A percentile compares a stretch with the other conserved stretches of the same genome.
phyloP scores from a whole-genome alignment of 2,329 filamentous ascomycete species.

The Trichoderma simmonsii region DNA sequence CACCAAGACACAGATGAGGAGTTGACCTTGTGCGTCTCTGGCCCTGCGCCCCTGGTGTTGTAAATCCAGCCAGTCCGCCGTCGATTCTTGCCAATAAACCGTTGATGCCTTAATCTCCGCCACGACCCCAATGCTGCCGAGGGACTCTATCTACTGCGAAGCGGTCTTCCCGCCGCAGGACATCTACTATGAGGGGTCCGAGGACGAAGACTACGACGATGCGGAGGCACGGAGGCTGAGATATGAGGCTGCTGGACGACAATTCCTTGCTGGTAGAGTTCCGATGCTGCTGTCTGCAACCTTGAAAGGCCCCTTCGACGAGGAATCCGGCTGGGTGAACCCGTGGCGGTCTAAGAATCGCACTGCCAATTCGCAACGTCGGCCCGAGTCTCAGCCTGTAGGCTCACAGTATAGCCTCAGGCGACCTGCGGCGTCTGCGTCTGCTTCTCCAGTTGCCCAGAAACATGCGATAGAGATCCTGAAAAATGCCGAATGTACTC shows the following conservation, averaged over 20 bases:
- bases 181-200: constrained; percentile 54
- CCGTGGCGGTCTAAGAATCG: constrained; percentile 34
- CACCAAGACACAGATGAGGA: background rate
- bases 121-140: constrained; percentile 26
- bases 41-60: background rate
- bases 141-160: constrained; percentile 46
- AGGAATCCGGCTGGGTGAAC: constrained; percentile 31
- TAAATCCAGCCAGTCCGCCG: background rate
- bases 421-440: background rate
- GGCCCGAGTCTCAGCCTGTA: background rate
- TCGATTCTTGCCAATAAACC: constrained; percentile 1
- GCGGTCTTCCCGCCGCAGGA: constrained; percentile 42
- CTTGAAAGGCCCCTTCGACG: constrained; percentile 60
- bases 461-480: background rate
- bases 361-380: constrained; percentile 17
- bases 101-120: constrained; percentile 20
- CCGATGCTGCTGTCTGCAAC: constrained; percentile 58
- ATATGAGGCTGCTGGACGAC: constrained; percentile 57
- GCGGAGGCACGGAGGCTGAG: constrained; percentile 47
- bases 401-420: background rate
- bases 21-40: background rate
- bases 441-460: background rate
- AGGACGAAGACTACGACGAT: constrained; percentile 52
- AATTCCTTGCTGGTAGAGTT: constrained; percentile 54
- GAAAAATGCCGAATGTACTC: constrained; percentile 32